Evolutionary conservation across 148 eudicot species (phyloP), one percentile per base, ranked within the genome.

Genomic region (Chenopodium formosanum): DNA sequence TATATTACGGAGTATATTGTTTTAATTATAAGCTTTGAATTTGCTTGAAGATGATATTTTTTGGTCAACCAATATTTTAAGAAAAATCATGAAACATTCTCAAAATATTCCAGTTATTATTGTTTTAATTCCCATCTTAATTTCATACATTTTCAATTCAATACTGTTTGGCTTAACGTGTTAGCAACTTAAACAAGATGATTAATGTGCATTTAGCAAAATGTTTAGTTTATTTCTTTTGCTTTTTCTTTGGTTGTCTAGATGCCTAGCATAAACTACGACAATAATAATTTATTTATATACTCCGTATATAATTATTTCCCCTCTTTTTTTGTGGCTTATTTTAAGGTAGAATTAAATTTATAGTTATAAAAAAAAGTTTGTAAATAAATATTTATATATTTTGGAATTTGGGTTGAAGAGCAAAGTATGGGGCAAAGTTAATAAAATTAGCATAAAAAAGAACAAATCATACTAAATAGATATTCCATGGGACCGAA

Each of bases 111-210:
- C 44, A 32, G 11, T 47, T 56, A 29, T 80, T 8, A 66, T 34
- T 66, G 46, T 8, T 79, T 70, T 65, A 73, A 75, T 69, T 75
- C 73, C 47, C 62, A 64, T 80, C 80, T 58, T 48, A n/a, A 50
- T 66, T 73, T 31, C 74, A 77, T 78, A 65, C 70, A 69, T 34
- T 82, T 40, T 65, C 11, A 64, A 68, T 72, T 77, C n/a, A 32
- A 16, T 9, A 50, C 37, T 68, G n/a, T 71, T 84, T 72, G 73
- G 63, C 75, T 66, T 81, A 78, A 78, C 87, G 84, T 85, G 87
- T 85, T 85, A 79, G 87, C 87, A 85, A 85, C 87, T 66, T 68
- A n/a, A 81, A 73, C 34, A 13, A 81, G 48, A 81, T 31, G 10
- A 81, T 58, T 48, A 40, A 40, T 40, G 44, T 62, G 70, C 68